A percentile compares a stretch with the other conserved stretches of the same genome.
phyloP scores from a whole-genome alignment of 1,284 basidiomycete genomes.

The Malassezia dermatis region DNA sequence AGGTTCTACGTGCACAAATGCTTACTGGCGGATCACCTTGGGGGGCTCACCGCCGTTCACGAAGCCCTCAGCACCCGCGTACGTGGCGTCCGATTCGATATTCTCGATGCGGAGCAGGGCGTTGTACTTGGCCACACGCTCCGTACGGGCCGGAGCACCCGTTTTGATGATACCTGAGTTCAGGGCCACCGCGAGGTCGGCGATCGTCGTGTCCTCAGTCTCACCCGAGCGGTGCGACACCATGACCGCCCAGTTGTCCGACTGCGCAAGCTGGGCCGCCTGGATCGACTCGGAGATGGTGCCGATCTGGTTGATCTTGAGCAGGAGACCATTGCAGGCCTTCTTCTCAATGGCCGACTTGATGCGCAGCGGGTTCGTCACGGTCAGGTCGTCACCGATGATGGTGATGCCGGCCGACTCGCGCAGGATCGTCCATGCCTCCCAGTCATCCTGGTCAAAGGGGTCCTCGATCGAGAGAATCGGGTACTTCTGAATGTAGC shows the following conservation, averaged over 20 bases:
- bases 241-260: conserved; percentile 98
- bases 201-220: conserved; percentile 60
- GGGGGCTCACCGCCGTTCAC: conserved; percentile 33
- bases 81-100: conserved; percentile 30
- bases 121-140: conserved; percentile 73
- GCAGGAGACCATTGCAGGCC: conserved; percentile 94
- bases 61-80: conserved; percentile 45
- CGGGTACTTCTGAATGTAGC: conserved; percentile 48
- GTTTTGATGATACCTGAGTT: conserved; percentile 96
- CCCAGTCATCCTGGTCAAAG: conserved; percentile 99
- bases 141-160: conserved; percentile 82
- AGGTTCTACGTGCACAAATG: neutral
- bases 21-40: conserved; percentile 32
- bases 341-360: conserved; percentile 99
- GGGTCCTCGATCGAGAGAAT: conserved; percentile 84
- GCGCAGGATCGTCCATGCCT: conserved; percentile 87
- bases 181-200: conserved; percentile 89
- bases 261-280: conserved; percentile 90
- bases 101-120: conserved; percentile 44
- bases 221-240: conserved; percentile 97
- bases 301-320: conserved; percentile 93
- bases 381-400: conserved; percentile 95
- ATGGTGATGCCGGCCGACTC: conserved; percentile 56
- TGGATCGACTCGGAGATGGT: conserved; percentile 98
- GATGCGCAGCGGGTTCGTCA: conserved; percentile 96